phyloP scores from a whole-genome alignment of 768 basidiomycete genomes.

The Leccinum uliginosum region DNA sequence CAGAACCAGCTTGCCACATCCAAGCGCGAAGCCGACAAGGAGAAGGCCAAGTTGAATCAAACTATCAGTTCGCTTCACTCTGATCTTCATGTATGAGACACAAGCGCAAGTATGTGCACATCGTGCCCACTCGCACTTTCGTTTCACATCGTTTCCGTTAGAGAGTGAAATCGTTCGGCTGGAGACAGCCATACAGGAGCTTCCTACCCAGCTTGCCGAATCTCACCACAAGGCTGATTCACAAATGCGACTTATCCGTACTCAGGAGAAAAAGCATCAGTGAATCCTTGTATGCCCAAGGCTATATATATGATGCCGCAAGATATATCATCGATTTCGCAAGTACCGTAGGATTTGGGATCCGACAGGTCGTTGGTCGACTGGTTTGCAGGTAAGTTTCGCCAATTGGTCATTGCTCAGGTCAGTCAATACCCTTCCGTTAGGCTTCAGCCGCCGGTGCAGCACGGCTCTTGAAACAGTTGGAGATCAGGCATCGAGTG shows the following conservation, averaged over 20 bases:
- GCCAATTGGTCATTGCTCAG: rapidly evolving
- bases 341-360: neutral
- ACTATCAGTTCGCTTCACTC: neutral
- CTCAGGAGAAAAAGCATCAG: slow-evolving; percentile 2
- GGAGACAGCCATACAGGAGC: neutral
- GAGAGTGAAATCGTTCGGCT: neutral
- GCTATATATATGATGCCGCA: neutral
- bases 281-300: slow-evolving; percentile 2
- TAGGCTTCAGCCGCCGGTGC: slow-evolving; percentile 6
- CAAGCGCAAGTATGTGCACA: neutral
- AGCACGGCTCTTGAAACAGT: neutral
- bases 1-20: neutral
- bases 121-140: neutral
- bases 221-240: neutral
- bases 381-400: slow-evolving; percentile 8
- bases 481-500: neutral
- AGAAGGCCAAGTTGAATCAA: neutral
- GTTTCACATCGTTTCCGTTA: neutral
- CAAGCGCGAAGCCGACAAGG: neutral
- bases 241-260: neutral
- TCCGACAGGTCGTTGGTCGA: neutral
- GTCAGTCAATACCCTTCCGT: neutral
- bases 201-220: neutral
- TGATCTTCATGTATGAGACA: neutral
- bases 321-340: neutral